Base-by-base conservation (phyloP, 139 green algal genomes). In the Raphidocelis subcapitata region DNA sequence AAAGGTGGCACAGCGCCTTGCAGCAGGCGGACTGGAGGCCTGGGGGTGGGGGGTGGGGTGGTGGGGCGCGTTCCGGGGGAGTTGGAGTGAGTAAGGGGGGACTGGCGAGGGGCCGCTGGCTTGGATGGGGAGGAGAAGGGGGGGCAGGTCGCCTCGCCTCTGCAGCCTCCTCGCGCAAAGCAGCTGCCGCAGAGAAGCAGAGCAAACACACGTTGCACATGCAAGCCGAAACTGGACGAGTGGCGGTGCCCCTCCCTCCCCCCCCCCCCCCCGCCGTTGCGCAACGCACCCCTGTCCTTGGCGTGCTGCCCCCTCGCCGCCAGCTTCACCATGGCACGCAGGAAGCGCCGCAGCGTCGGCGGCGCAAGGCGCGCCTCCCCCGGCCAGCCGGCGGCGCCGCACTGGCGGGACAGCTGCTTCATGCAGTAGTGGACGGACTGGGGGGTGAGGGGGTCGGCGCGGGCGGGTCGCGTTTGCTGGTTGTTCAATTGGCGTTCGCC, bases 241-340 rank as follows among this genome's bases (percentile, higher is more conserved):
- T n/a, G n/a, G n/a, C n/a, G n/a, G n/a, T n/a, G n/a, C n/a, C n/a
- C n/a, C n/a, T n/a, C n/a, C n/a, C n/a, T n/a, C n/a, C n/a, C n/a
- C n/a, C n/a, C n/a, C n/a, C n/a, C n/a, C n/a, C n/a, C n/a, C n/a
- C n/a, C n/a, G n/a, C n/a, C n/a, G n/a, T n/a, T n/a, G 28, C 62
- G 32, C 0, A 1, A 60, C 82, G 82, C 69, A 88, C 83, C 46
- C 2, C 78, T 36, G 46, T 82, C 87, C 85, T 97, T 97, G 68
- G 80, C 87, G 82, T 88, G 97, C 80, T 96, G 92, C 15, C 83
- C 92, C 28, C 87, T 82, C 24, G 76, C 69, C 12, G 92, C 87
- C 67, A 97, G 77, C 26, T 75, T 81, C n/a, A 92, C 41, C n/a
- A 89, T 36, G 14, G 79, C 64, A 16, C 44, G 54, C 15, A 89